Base-by-base conservation (phyloP, 2,329 filamentous ascomycete species). In the Arachnomyces sp. region DNA sequence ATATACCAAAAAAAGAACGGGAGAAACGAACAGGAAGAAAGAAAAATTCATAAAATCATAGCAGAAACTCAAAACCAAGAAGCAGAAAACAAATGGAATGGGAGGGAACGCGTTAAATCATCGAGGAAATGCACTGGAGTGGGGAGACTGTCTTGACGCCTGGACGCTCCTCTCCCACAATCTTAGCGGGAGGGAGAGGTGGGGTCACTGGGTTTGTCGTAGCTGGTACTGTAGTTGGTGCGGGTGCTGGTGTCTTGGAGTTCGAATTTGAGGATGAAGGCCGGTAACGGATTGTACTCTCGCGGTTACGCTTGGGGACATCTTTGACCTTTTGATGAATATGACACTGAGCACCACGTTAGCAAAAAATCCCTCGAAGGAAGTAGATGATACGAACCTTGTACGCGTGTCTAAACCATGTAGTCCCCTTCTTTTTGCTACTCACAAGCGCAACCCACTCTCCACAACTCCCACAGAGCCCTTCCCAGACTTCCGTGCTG, bases 381-480 rank as follows among this genome's bases (percentile, higher is more conserved):
- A 16, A 39, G n/a, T 36, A 25, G 25, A 7, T 9, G 3, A 5
- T 36, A 59, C 67, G 59, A 63, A 84, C 82, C 74, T 90, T 92
- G 68, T 92, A 92, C 34, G 85, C 84, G 62, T 93, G 86, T 49
- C 86, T 73, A 62, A 90, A 93, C 84, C 85, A 93, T 3, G 85
- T 89, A 1, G 85, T 93, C n/a, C 84, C 84, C 67, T 90, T 89
- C 70, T 90, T 90, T 67, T 90, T 90, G 59, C 81, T 87, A 65
- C 82, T 89, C 31, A 55, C 49, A 12, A 58, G 42, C 16, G 53
- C 49, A 30, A 58, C 52, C 56, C 57, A 60, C 25, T 52, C 58
- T 48, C 46, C 55, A 47, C 43, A 60, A 52, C 38, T 61, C 52
- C 47, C 49, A 59, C 54, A 63, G 49, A 50, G 57, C 51, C 66